A percentile compares a stretch with the other conserved stretches of the same genome.
Conservation (phyloP, 2,329 filamentous ascomycete species). For the Xylariales sp. region DNA sequence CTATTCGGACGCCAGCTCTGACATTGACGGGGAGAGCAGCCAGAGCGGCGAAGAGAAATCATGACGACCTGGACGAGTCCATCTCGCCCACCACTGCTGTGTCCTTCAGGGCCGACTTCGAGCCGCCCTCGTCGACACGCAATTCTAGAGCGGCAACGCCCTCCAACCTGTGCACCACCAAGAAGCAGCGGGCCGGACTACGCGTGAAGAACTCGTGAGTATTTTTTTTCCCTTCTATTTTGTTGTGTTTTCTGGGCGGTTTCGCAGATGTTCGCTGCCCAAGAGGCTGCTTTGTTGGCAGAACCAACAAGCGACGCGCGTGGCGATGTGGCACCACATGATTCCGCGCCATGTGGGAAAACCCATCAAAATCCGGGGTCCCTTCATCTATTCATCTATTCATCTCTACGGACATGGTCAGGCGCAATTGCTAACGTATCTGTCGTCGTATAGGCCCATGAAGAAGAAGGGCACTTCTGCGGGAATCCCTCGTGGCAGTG, state of each 20-base stretch:
- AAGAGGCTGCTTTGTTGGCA: conserved; percentile 21
- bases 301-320: conserved; percentile 23
- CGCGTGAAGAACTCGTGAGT: conserved; percentile 69
- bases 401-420: no score
- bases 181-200: conserved; percentile 57
- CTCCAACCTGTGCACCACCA: conserved; percentile 47
- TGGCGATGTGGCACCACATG: conserved; percentile 30
- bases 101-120: conserved; percentile 43
- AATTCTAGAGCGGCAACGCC: conserved; percentile 60
- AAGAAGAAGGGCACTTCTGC: conserved; percentile 71
- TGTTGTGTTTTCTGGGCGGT: conserved; percentile 12
- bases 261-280: conserved; percentile 21
- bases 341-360: conserved; percentile 18
- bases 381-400: no score
- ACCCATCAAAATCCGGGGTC: conserved; percentile 16
- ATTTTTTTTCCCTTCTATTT: conserved; percentile 16
- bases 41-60: conserved; percentile 41
- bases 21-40: conserved; percentile 24
- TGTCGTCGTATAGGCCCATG: conserved; percentile 64
- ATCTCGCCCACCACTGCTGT: conserved; percentile 45
- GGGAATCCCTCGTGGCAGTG: conserved; percentile 61
- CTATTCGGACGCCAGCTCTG: conserved; percentile 24
- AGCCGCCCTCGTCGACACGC: conserved; percentile 36
- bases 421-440: no score
- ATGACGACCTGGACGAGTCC: conserved; percentile 50